Evolutionary conservation across 345 rosid genomes (phyloP), one percentile per base, ranked within the genome.

Genomic region (Bruguiera sexangula): DNA sequence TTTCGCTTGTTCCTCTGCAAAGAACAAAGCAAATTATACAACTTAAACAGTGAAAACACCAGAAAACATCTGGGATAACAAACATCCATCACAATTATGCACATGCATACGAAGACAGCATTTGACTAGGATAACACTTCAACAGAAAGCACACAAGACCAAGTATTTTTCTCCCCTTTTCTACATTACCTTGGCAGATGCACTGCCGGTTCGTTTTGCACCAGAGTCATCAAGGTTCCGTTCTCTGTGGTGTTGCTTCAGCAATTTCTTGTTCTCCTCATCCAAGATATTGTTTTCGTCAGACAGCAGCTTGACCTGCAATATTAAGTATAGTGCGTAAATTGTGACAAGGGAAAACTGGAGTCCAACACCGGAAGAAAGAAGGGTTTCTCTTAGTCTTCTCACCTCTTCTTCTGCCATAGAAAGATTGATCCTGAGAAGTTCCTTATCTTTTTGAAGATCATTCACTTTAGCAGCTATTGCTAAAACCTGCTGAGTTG

Each of bases 371-470:
- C 59, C 61, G 18, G 67, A 37, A 54, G 2, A 21, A 58, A 43
- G 50, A 43, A 43, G 50, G 19, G 6, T 9, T 29, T 54, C 26
- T 37, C 24, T 43, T 8, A 9, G 56, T 60, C 68, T 71, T 57
- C 74, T 80, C 64, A 85, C 94, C 89, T 89, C 94, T 37, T 83
- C 94, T 81, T 89, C 91, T 19, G 94, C 94, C 80, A 62, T 82
- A 61, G 66, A 67, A 48, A 89, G 89, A 77, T 86, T 89, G 69
- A 81, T 60, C 78, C 77, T 76, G 15, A 86, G 85, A 66, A 79
- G 81, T 63, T 86, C 89, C 83, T 89, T 86, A 27, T 79, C 88
- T 66, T 80, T 72, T 63, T 77, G 74, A 66, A 84, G 76, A 22
- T 52, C 51, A 70, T 67, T 81, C 29, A 82, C 72, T 72, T 82